Conservation (phyloP, 2,329 filamentous ascomycete species). For the Cryphonectria radicalis region DNA sequence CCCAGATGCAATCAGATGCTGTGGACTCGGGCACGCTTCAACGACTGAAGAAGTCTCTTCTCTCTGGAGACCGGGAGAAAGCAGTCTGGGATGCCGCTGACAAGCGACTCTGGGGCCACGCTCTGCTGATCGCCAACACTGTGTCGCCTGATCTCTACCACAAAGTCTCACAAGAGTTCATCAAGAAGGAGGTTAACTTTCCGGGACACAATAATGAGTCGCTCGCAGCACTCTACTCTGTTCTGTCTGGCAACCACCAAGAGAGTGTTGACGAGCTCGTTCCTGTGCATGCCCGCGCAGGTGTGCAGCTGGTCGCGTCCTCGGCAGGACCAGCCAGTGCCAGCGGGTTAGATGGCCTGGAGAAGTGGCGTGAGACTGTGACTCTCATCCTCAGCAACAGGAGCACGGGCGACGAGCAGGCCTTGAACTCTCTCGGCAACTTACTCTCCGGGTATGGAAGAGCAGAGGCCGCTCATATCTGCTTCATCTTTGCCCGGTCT, state of each 20-base stretch:
- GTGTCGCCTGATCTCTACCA: conserved; percentile 86
- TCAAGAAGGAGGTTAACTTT: conserved; percentile 90
- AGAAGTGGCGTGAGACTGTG: conserved; percentile 93
- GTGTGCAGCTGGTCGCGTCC: conserved; percentile 88
- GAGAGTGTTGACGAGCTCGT: conserved; percentile 97
- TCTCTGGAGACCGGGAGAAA: conserved; percentile 83
- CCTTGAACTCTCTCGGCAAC: conserved; percentile 78
- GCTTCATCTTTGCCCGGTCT: conserved; percentile 82
- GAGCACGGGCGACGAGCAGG: conserved; percentile 76
- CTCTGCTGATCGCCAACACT: conserved; percentile 82
- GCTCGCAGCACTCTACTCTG: conserved; percentile 87
- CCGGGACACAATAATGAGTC: conserved; percentile 81
- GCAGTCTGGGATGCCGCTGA: conserved; percentile 94
- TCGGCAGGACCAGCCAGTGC: conserved; percentile 55
- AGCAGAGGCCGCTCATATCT: conserved; percentile 90
- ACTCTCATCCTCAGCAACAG: conserved; percentile 86
- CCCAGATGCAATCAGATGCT: conserved; percentile 55
- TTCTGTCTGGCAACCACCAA: conserved; percentile 90
- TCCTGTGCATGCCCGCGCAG: conserved; percentile 86
- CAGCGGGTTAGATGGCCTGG: conserved; percentile 80
- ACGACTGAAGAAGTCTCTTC: conserved; percentile 71
- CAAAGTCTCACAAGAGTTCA: conserved; percentile 92
- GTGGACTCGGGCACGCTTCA: conserved; percentile 72
- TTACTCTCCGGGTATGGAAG: conserved; percentile 85
- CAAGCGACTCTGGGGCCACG: conserved; percentile 93